Evolutionary conservation across 148 eudicot species (phyloP).

Genomic region (Chenopodium album): DNA sequence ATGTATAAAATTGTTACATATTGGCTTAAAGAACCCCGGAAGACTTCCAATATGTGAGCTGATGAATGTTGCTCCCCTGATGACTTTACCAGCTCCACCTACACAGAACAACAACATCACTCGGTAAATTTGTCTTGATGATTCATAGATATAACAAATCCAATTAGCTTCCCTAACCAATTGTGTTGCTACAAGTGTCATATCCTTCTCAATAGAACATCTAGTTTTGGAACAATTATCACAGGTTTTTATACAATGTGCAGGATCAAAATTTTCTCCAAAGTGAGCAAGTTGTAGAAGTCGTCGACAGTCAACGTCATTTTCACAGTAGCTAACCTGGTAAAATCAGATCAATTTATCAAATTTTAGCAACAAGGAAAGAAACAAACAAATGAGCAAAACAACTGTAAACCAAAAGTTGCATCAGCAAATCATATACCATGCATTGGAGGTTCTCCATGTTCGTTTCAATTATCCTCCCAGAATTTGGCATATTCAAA

Average conservation of each 20-base stretch:
- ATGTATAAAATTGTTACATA: slow-evolving; percentile 43
- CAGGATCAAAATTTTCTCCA: slow-evolving; percentile 81
- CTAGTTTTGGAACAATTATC: slow-evolving; percentile 76
- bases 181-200: slow-evolving; percentile 78
- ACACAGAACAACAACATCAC: slow-evolving; percentile 18
- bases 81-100: slow-evolving; percentile 87
- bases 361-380: neutral
- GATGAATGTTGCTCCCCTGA: slow-evolving; percentile 71
- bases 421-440: slow-evolving; percentile 43
- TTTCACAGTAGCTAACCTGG: slow-evolving; percentile 91
- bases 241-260: slow-evolving; percentile 69
- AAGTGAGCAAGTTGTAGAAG: slow-evolving; percentile 89
- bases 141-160: slow-evolving; percentile 7
- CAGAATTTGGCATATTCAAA: slow-evolving; percentile 45
- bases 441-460: slow-evolving; percentile 80
- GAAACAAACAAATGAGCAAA: slow-evolving; percentile 12
- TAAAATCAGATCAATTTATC: neutral
- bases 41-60: slow-evolving; percentile 90
- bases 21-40: slow-evolving; percentile 87
- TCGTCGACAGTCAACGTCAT: slow-evolving; percentile 94
- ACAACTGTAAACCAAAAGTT: slow-evolving; percentile 9
- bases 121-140: slow-evolving; percentile 9
- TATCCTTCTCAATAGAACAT: slow-evolving; percentile 77
- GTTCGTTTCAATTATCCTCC: slow-evolving; percentile 73
- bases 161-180: slow-evolving; percentile 47